A percentile compares a stretch with the other conserved stretches of the same genome.
Evolutionary conservation across 148 eudicot species (phyloP).

Genomic region (Cornus controversa): DNA sequence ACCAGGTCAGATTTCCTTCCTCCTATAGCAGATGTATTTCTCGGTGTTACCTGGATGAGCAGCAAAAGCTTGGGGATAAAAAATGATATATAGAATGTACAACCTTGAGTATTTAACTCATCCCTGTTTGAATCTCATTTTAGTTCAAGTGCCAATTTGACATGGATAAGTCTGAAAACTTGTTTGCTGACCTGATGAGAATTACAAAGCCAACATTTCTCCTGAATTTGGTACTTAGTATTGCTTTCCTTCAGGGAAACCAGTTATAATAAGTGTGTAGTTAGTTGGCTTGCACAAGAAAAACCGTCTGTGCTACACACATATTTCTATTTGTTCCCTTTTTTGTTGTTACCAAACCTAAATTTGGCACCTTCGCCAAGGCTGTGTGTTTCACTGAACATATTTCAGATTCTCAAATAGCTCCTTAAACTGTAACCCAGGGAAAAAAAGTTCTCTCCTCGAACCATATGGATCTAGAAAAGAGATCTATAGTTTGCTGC

Average conservation of each 20-base stretch:
- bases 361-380: background rate
- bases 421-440: background rate
- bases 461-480: background rate
- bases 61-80: background rate
- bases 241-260: too few relatives aligned
- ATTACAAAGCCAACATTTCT: too few relatives aligned
- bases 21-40: background rate
- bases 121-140: background rate
- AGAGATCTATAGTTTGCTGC: background rate
- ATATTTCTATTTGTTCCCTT: too few relatives aligned
- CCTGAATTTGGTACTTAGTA: too few relatives aligned
- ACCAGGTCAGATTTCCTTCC: constrained; percentile 54
- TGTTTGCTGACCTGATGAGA: too few relatives aligned
- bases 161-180: too few relatives aligned
- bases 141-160: too few relatives aligned
- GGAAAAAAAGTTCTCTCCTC: background rate
- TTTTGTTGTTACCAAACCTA: too few relatives aligned
- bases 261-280: too few relatives aligned
- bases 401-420: background rate
- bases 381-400: background rate
- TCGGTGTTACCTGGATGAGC: too few relatives aligned
- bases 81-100: background rate
- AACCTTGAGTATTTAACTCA: background rate
- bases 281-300: too few relatives aligned
- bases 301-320: too few relatives aligned